These are phyloP conservation scores for Yamadazyma spencermartinsiae DNA, from an alignment of 1,139 yeast species.

Conservation along the genomic window DNA sequence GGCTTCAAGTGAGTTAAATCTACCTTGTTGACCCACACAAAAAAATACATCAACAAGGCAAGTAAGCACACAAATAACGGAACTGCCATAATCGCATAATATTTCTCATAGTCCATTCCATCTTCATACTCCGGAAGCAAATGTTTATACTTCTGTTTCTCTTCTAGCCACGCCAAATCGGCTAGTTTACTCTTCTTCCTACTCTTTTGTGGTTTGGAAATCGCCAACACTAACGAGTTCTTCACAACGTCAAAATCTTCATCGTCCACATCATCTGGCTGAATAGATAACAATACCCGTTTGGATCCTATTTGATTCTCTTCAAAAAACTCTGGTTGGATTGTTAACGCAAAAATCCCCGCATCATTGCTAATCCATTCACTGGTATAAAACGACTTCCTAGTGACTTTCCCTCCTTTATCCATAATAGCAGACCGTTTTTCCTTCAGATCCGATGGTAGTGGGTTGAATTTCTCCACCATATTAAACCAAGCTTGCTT, in stretches of 20 bases:
- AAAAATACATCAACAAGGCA: slow-evolving; percentile 62
- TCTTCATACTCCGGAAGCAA: slow-evolving; percentile 56
- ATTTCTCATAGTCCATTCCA: slow-evolving; percentile 62
- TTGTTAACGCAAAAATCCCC: slow-evolving; percentile 64
- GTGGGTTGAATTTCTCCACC: too few relatives aligned
- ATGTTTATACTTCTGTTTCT: slow-evolving; percentile 31
- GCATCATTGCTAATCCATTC: slow-evolving; percentile 69
- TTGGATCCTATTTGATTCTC: slow-evolving; percentile 40
- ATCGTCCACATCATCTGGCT: slow-evolving; percentile 65
- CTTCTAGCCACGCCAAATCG: slow-evolving; percentile 48
- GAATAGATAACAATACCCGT: slow-evolving; percentile 60
- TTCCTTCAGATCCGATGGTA: too few relatives aligned
- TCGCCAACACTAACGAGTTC: slow-evolving; percentile 56
- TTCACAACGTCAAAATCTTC: slow-evolving; percentile 59
- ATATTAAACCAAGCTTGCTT: too few relatives aligned
- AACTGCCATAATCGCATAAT: slow-evolving; percentile 62
- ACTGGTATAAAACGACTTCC: slow-evolving; percentile 58
- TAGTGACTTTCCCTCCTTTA: slow-evolving; percentile 38
- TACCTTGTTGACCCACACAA: slow-evolving; percentile 53
- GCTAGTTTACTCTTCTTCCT: slow-evolving; percentile 52
- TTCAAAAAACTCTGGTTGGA: slow-evolving; percentile 61
- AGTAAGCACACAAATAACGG: slow-evolving; percentile 72
- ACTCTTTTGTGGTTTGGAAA: slow-evolving; percentile 60
- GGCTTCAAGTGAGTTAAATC: slow-evolving; percentile 50
- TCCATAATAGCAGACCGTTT: slow-evolving; percentile 41